Conservation (phyloP, 2,329 filamentous ascomycete genomes). For the Teratosphaeria zuluensis region DNA sequence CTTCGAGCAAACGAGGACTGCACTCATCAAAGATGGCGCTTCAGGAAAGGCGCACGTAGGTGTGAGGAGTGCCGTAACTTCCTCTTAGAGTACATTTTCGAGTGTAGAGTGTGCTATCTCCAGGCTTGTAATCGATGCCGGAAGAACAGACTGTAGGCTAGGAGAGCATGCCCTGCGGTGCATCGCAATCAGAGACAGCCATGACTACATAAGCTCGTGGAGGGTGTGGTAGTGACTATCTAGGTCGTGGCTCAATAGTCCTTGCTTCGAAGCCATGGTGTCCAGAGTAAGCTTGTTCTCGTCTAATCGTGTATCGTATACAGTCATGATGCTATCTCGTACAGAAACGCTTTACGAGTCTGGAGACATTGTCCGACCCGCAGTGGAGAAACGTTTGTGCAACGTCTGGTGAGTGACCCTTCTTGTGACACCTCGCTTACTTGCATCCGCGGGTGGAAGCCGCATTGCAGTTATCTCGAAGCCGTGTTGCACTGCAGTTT, state of each 20-base stretch:
- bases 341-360: too few relatives aligned
- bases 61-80: conserved; percentile 38
- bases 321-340: background rate
- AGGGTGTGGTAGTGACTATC: background rate
- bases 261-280: background rate
- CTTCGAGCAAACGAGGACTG: conserved; percentile 35
- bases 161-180: background rate
- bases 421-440: background rate
- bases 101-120: conserved; percentile 34
- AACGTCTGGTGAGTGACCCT: background rate
- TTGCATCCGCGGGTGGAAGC: background rate
- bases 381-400: background rate
- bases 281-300: background rate
- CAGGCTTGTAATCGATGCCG: conserved; percentile 40
- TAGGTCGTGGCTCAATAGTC: background rate
- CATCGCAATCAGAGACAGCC: background rate
- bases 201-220: background rate
- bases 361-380: too few relatives aligned
- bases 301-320: background rate
- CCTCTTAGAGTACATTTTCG: conserved; percentile 33
- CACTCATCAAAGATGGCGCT: conserved; percentile 29
- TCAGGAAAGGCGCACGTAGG: conserved; percentile 21
- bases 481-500: background rate
- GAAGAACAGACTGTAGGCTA: conserved; percentile 30
- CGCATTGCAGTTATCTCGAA: background rate